Base-by-base conservation (phyloP, 2,329 filamentous ascomycete genomes). In the Trichoderma sp. region DNA sequence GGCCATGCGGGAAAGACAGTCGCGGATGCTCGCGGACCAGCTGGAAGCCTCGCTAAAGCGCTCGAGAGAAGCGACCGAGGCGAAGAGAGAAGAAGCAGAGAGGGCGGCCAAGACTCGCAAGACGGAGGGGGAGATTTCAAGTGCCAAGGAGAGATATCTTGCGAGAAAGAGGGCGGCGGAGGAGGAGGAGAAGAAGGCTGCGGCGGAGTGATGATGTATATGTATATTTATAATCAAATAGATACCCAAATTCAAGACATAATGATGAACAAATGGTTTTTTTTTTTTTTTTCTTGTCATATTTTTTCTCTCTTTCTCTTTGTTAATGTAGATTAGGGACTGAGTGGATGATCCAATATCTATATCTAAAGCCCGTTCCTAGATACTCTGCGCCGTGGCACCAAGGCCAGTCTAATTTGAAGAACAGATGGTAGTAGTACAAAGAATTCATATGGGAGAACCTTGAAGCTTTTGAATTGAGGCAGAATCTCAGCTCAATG, bases 121-220 rank as follows among this genome's bases (percentile, higher is more conserved):
- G 85, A 95, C 92, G 1, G 88, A 89, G 59, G 82, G 83, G 21
- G 92, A 95, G 61, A 91, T 95, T 71, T 90, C 87, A 75, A 91
- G 90, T 75, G 92, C 92, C 1, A 92, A 89, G 78, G 92, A 94
- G 80, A 84, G 92, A 73, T 96, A 94, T 78, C 82, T 96, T 66
- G 90, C 91, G 67, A 84, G 92, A 76, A 95, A 94, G 81, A 85
- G 83, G 74, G 91, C 91, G 69, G 90, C 89, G 1, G 91, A 91
- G 70, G 90, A 91, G 76, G 89, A 85, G 13, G 89, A 89, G 79
- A 87, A 84, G 76, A 84, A 82, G 70, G 82, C 79, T 30, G 68
- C 21, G 26, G 65, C 55, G n/a, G 65, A 67, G 65, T 60, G 28
- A 58, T 54, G 49, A 14, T 28, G 13, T 16, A 11, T 14, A 39